These are phyloP conservation scores for Suillus luteus DNA, from an alignment of 768 basidiomycete genomes.

Conservation along the genomic window DNA sequence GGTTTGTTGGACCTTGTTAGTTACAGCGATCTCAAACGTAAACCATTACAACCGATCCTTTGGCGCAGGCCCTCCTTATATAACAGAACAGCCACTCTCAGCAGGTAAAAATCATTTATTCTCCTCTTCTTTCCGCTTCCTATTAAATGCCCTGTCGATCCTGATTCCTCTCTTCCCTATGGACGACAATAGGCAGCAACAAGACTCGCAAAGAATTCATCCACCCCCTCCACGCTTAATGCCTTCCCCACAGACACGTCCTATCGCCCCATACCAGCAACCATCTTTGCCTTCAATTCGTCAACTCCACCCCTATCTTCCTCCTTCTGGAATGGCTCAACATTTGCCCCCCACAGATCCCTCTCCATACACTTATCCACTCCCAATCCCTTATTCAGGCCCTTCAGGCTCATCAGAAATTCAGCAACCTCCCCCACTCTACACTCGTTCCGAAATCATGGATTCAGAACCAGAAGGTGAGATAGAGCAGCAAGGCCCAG, in stretches of 20 bases:
- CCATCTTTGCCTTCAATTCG: conserved; percentile 64
- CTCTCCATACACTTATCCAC: conserved; percentile 31
- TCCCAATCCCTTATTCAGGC: conserved; percentile 23
- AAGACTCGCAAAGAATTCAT: conserved; percentile 33
- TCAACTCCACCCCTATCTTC: conserved; percentile 65
- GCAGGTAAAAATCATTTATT: conserved; percentile 1
- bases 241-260: conserved; percentile 30
- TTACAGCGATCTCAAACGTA: conserved; percentile 12
- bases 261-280: conserved; percentile 31
- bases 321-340: conserved; percentile 44
- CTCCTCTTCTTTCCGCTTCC: conserved; percentile 26
- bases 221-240: conserved; percentile 29
- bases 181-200: conserved; percentile 41
- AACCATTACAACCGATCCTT: conserved; percentile 13
- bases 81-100: conserved; percentile 28
- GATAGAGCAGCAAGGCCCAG: conserved; percentile 53
- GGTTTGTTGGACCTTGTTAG: conserved; percentile 22
- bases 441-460: conserved; percentile 38
- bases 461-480: conserved; percentile 64
- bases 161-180: conserved; percentile 23
- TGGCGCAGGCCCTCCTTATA: conserved; percentile 30
- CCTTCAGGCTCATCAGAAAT: conserved; percentile 32
- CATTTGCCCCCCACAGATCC: conserved; percentile 31
- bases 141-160: conserved; percentile 25
- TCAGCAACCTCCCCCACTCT: conserved; percentile 25